These are phyloP conservation scores for Wallacemonas sp. DNA, from an alignment of 208 protist species.

Conservation along the genomic window DNA sequence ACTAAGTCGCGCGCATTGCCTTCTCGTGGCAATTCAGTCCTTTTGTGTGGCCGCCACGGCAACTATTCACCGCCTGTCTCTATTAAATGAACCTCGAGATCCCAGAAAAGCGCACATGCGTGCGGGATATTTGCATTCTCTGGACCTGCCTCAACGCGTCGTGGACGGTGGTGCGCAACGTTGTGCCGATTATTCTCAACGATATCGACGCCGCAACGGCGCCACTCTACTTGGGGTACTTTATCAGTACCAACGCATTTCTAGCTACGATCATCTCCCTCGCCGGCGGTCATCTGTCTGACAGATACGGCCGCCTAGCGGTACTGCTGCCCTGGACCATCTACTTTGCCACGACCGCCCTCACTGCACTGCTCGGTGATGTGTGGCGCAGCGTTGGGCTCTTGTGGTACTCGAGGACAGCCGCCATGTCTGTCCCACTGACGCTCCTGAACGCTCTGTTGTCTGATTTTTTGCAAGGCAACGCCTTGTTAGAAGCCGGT, in stretches of 20 bases:
- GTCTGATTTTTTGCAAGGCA: slow-evolving; percentile 37
- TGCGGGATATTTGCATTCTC: slow-evolving; percentile 13
- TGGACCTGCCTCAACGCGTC: slow-evolving; percentile 12
- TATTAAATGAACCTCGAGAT: slow-evolving; percentile 5
- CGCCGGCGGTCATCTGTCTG: slow-evolving; percentile 33
- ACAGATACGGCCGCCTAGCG: slow-evolving; percentile 31
- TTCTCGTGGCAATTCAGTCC: neutral
- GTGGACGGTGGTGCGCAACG: slow-evolving; percentile 9
- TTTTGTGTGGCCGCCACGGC: too few relatives aligned
- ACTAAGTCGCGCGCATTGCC: neutral
- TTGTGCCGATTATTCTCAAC: slow-evolving; percentile 34
- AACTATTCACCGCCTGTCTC: too few relatives aligned
- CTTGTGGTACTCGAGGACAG: slow-evolving; percentile 29
- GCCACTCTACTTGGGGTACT: slow-evolving; percentile 39
- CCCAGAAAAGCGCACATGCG: neutral
- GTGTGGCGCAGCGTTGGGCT: slow-evolving; percentile 17
- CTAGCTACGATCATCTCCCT: slow-evolving; percentile 38
- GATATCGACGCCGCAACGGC: slow-evolving; percentile 32
- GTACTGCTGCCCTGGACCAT: slow-evolving; percentile 36
- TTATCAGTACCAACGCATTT: slow-evolving; percentile 42
- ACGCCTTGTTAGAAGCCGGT: slow-evolving; percentile 34
- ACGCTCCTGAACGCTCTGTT: slow-evolving; percentile 43
- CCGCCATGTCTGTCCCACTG: slow-evolving; percentile 35
- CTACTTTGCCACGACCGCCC: slow-evolving; percentile 29
- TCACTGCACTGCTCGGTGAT: slow-evolving; percentile 29